These are phyloP conservation scores for Bipolaris cookei DNA, from an alignment of 2,329 filamentous ascomycete species.

Conservation along the genomic window DNA sequence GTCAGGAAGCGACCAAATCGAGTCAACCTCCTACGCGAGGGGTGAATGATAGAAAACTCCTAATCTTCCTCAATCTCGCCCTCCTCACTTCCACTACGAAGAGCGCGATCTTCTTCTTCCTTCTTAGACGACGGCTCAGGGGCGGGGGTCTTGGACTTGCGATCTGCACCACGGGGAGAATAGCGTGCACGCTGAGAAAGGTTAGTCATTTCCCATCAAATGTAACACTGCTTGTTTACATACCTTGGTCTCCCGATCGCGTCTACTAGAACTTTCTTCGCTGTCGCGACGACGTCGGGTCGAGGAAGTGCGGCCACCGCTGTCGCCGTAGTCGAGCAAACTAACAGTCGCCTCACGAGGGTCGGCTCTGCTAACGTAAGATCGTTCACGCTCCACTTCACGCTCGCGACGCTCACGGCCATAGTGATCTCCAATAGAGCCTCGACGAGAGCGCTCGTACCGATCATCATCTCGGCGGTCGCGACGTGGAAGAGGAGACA, in stretches of 20 bases:
- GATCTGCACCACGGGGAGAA: constrained; percentile 60
- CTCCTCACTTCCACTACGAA: constrained; percentile 91
- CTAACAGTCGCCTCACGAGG: constrained; percentile 76
- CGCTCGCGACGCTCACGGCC: constrained; percentile 86
- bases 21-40: constrained; percentile 5
- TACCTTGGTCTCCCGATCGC: constrained; percentile 55
- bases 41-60: constrained; percentile 14
- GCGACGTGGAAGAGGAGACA: constrained; percentile 59
- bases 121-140: constrained; percentile 44
- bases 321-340: constrained; percentile 89
- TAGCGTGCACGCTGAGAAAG: constrained; percentile 55
- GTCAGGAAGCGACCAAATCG: neutral
- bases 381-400: constrained; percentile 86
- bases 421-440: constrained; percentile 68
- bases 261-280: constrained; percentile 59
- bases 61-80: constrained; percentile 90
- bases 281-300: constrained; percentile 75
- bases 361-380: constrained; percentile 79
- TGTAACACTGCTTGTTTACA: constrained; percentile 15
- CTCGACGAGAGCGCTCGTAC: constrained; percentile 62
- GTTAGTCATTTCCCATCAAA: constrained; percentile 19
- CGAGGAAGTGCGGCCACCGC: constrained; percentile 57
- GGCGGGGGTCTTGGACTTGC: constrained; percentile 63
- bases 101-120: constrained; percentile 65
- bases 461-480: constrained; percentile 50